phyloP scores from a whole-genome alignment of 257 asterid species.

The Misopates orontium region DNA sequence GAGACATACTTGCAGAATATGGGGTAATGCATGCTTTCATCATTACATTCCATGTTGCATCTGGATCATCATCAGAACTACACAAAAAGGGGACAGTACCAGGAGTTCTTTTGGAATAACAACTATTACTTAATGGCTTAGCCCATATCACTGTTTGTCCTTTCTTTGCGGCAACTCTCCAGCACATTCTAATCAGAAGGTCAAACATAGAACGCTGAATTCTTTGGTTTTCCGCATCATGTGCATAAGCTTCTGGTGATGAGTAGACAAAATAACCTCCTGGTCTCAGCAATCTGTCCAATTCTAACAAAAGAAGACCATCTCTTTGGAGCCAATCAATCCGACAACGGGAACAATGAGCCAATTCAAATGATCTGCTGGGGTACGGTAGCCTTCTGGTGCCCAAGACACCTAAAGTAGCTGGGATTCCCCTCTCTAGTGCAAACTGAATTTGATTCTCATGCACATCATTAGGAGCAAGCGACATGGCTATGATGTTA shows the following conservation, averaged over 20 bases:
- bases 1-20: conserved; percentile 67
- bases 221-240: conserved; percentile 71
- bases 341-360: conserved; percentile 93
- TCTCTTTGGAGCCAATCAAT: conserved; percentile 98
- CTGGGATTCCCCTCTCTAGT: conserved; percentile 90
- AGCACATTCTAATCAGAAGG: conserved; percentile 80
- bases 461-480: conserved; percentile 95
- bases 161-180: conserved; percentile 81
- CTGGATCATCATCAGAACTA: conserved; percentile 77
- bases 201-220: conserved; percentile 81
- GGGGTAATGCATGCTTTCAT: conserved; percentile 93
- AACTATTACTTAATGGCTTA: conserved; percentile 76
- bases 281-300: conserved; percentile 90
- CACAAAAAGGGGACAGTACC: conserved; percentile 73
- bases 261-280: conserved; percentile 94
- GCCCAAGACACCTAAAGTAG: conserved; percentile 85
- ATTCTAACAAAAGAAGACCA: conserved; percentile 80
- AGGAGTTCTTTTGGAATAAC: conserved; percentile 63
- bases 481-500: conserved; percentile 80
- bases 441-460: conserved; percentile 98
- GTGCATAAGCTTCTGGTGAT: conserved; percentile 94
- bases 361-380: conserved; percentile 89
- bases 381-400: conserved; percentile 89
- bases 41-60: conserved; percentile 71
- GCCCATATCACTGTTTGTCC: conserved; percentile 94